Evolutionary conservation across 2,329 filamentous ascomycete genomes (phyloP).

Genomic region (Colletotrichum phormii): DNA sequence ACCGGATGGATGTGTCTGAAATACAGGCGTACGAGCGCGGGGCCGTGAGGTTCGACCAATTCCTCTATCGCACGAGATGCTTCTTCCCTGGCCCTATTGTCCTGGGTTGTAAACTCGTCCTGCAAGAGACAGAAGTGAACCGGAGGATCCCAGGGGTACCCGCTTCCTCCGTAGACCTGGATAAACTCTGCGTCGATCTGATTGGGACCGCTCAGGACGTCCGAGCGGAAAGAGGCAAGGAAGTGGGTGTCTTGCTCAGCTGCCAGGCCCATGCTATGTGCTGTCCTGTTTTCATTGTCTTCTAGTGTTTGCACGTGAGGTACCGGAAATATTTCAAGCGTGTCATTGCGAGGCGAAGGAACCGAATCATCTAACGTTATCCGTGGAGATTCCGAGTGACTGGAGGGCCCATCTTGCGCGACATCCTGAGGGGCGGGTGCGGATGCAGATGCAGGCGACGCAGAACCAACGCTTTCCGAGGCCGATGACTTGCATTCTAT

Average conservation of each 20-base stretch:
- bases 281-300: slow-evolving; percentile 53
- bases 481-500: slow-evolving; percentile 48
- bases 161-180: slow-evolving; percentile 53
- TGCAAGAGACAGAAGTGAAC: slow-evolving; percentile 59
- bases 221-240: slow-evolving; percentile 58
- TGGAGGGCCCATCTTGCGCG: not conserved
- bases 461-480: not conserved
- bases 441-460: not conserved
- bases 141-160: slow-evolving; percentile 50
- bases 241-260: slow-evolving; percentile 60
- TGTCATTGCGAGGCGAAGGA: not conserved
- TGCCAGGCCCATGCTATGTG: slow-evolving; percentile 57
- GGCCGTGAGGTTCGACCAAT: slow-evolving; percentile 53
- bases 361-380: not conserved
- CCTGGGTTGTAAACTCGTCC: slow-evolving; percentile 57
- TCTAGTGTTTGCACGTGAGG: slow-evolving; percentile 50
- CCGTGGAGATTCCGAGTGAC: not conserved
- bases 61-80: slow-evolving; percentile 57
- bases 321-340: not conserved
- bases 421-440: not conserved
- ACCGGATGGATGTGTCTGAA: slow-evolving; percentile 59
- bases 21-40: slow-evolving; percentile 56
- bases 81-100: slow-evolving; percentile 49
- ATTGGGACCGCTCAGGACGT: slow-evolving; percentile 55
- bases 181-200: slow-evolving; percentile 58